Evolutionary conservation across 345 rosid species (phyloP), one percentile per base, ranked within the genome.

Genomic region (Syzygium jambos): DNA sequence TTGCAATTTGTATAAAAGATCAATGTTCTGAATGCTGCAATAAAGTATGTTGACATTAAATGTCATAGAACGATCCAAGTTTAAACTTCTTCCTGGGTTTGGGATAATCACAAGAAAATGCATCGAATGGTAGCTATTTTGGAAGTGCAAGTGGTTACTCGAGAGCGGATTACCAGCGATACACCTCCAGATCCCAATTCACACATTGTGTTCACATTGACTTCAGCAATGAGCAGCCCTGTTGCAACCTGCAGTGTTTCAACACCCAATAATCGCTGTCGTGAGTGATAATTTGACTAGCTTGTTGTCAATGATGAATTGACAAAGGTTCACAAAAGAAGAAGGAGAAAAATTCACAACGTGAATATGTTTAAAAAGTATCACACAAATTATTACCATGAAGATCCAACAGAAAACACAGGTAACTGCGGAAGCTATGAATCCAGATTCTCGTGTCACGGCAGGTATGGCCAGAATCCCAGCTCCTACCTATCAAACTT

Each of bases 401-500:
- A 92, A 96, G 30, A 94, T 89, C 98, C 97, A 96, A 90, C 98
- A 95, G 86, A 96, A 27, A 86, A 94, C 90, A 89, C 96, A 94
- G 7, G 95, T 94, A 51, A 93, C 92, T 46, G 98, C 93, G 89
- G 98, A 97, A 85, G 97, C 98, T 85, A 96, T 57, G 86, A 97
- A 97, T 16, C 98, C 98, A 84, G 98, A 89, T 89, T 97, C 98
- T 92, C 93, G 98, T 8, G 99, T 96, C 84, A 97, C 98, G 0
- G 99, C 95, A 85, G 98, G 98, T 93, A 97, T 95, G 2, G 99
- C 98, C 12, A 96, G 96, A 85, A 96, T 95, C 87, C 98, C 99
- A 43, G 99, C 98, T 90, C 99, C 99, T 34, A 97, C 94, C 99
- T 97, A 84, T 27, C 17, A 16, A 87, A 52, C 86, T 86, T 73